These are phyloP conservation scores for Creolimax fragrantissima DNA, from an alignment of 78 protist species.

Conservation along the genomic window DNA sequence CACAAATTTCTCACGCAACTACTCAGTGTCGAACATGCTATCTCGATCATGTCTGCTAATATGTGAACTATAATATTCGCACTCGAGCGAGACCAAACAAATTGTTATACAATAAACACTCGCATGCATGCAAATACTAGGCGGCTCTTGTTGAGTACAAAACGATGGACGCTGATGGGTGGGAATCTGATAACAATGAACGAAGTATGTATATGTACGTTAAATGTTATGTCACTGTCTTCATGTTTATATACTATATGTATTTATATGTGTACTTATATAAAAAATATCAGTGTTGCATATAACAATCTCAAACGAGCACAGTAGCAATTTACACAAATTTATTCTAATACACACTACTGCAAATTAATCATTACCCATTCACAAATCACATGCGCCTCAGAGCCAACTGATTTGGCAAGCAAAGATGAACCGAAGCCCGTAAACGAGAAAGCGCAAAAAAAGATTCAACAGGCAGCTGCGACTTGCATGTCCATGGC, in stretches of 20 bases:
- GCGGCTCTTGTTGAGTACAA: neutral
- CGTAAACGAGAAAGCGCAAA: neutral
- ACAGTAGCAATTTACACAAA: too few species aligned
- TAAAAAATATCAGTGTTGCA: neutral
- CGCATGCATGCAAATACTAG: neutral
- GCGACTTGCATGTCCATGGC: neutral
- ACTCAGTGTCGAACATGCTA: too few species aligned
- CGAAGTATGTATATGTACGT: neutral
- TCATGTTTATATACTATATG: neutral
- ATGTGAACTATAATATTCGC: too few species aligned
- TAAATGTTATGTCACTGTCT: too few species aligned
- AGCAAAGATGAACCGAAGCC: neutral
- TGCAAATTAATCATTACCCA: neutral
- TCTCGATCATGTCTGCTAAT: too few species aligned
- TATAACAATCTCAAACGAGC: too few species aligned
- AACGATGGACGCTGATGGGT: neutral
- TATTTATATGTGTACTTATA: neutral
- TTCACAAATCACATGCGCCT: neutral
- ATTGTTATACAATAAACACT: neutral
- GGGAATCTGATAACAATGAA: neutral
- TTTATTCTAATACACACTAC: neutral
- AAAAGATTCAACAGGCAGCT: neutral
- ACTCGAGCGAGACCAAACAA: too few species aligned
- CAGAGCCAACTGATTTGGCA: too few species aligned
- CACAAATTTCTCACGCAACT: too few species aligned